A percentile compares a stretch with the other conserved stretches of the same genome.
Evolutionary conservation across 768 basidiomycete genomes (phyloP).

Genomic region (Lanmaoa rubissima): DNA sequence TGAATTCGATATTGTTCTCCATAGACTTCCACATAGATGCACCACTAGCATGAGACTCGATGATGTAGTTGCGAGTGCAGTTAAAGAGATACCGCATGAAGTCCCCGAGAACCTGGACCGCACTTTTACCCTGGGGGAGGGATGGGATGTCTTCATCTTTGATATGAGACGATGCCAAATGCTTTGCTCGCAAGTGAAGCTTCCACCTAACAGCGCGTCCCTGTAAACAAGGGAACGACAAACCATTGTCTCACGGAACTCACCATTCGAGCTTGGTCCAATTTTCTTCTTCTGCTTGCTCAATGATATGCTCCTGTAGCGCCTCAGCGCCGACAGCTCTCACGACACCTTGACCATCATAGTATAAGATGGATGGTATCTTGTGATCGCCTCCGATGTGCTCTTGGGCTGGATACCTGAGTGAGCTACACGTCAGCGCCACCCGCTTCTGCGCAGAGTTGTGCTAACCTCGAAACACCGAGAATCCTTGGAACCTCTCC

Average conservation of each 20-base stretch:
- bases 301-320: slow-evolving; percentile 31
- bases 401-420: slow-evolving; percentile 48
- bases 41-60: slow-evolving; percentile 29
- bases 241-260: neutral
- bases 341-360: slow-evolving; percentile 38
- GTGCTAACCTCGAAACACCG: slow-evolving; percentile 27
- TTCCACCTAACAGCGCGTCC: slow-evolving; percentile 26
- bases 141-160: slow-evolving; percentile 20
- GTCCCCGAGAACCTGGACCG: slow-evolving; percentile 23
- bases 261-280: slow-evolving; percentile 43
- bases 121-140: slow-evolving; percentile 23
- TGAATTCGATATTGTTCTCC: slow-evolving; percentile 18
- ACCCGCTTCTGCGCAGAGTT: neutral
- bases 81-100: slow-evolving; percentile 30
- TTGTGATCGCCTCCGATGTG: slow-evolving; percentile 46
- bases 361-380: slow-evolving; percentile 48
- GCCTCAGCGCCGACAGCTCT: slow-evolving; percentile 47
- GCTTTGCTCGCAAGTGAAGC: slow-evolving; percentile 35
- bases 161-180: slow-evolving; percentile 23
- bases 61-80: slow-evolving; percentile 23
- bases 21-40: slow-evolving; percentile 24
- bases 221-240: neutral
- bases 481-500: slow-evolving; percentile 32
- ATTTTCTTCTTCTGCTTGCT: slow-evolving; percentile 37
- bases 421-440: neutral